These are phyloP conservation scores for Austroboletus rostrupii DNA, from an alignment of 1,284 basidiomycete species.

Conservation along the genomic window DNA sequence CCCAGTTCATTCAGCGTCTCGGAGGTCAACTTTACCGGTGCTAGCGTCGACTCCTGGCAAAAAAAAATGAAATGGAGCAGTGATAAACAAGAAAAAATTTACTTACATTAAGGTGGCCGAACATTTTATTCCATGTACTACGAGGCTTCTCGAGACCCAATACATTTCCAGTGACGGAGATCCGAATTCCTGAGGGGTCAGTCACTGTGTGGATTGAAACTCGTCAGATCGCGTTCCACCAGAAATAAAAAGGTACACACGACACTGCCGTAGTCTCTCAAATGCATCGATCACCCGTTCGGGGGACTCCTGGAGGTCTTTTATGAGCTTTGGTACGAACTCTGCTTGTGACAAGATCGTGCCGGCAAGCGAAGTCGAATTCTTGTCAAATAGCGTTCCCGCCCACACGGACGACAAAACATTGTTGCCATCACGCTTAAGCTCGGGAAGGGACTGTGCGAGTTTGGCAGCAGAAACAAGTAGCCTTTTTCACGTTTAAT, in stretches of 20 bases:
- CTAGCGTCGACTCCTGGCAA: conserved; percentile 51
- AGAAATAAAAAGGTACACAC: conserved; percentile 44
- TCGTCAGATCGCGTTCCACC: conserved; percentile 1
- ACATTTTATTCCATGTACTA: conserved; percentile 69
- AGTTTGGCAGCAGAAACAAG: conserved; percentile 87
- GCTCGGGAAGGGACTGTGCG: conserved; percentile 87
- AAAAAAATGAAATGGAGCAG: background rate
- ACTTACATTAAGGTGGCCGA: conserved; percentile 52
- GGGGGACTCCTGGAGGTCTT: conserved; percentile 73
- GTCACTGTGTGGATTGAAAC: conserved; percentile 50
- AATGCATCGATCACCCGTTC: conserved; percentile 70
- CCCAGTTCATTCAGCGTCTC: conserved; percentile 79
- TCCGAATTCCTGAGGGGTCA: conserved; percentile 76
- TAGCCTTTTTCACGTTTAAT: conserved; percentile 48
- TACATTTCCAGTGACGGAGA: conserved; percentile 87
- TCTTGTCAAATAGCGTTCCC: conserved; percentile 65
- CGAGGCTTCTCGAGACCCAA: conserved; percentile 69
- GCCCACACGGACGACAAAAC: conserved; percentile 75
- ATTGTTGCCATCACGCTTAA: conserved; percentile 86
- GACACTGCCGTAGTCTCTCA: conserved; percentile 62
- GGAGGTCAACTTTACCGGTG: conserved; percentile 64
- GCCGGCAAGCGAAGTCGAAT: conserved; percentile 72
- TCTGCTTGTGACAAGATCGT: conserved; percentile 75
- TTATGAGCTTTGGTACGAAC: conserved; percentile 74
- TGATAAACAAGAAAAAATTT: background rate